Evolutionary conservation across 768 basidiomycete genomes (phyloP), one percentile per base, ranked within the genome.

Genomic region (Mrakia gelida): DNA sequence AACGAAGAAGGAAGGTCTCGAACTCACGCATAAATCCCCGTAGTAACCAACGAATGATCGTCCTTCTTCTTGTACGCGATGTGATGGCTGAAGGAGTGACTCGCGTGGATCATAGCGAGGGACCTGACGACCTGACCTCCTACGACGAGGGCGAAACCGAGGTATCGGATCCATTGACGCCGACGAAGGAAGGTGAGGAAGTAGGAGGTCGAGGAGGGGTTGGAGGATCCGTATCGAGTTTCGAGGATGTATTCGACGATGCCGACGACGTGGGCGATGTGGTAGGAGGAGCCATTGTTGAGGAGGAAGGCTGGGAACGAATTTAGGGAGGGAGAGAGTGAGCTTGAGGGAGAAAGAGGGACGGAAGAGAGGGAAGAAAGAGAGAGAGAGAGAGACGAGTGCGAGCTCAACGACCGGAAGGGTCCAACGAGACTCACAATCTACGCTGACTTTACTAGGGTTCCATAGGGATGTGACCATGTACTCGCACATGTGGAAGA

Each of bases 381-480:
- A 7, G 10, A 54, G 26, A 23, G 49, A n/a, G 34, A 6, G 72
- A 54, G 52, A 68, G 73, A 7, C 2, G 28, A 52, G 63, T 6
- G 3, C 8, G 65, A 67, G 63, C 13, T 30, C 63, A 16, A 38
- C 30, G 73, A n/a, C 3, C 26, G 8, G 59, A 18, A 26, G 28
- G 26, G 28, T 23, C 18, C 8, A 2, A 34, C n/a, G 16, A 88
- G 65, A 52, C 94, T 87, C 83, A 96, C 97, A 98, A 82, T 95
- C 93, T 11, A 97, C 89, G 78, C 90, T 93, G 82, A 94, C 92
- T 85, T 95, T 97, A 73, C 92, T 91, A 59, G 91, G 86, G 84
- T 98, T 98, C 92, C 93, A 98, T 32, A 93, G 93, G 0, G 95
- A 95, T 10, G 97, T 97, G 6, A 95, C 94, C 54, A 91, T 92